phyloP scores from a whole-genome alignment of 352 stramenopile genomes.

The Phytophthora ramorum region DNA sequence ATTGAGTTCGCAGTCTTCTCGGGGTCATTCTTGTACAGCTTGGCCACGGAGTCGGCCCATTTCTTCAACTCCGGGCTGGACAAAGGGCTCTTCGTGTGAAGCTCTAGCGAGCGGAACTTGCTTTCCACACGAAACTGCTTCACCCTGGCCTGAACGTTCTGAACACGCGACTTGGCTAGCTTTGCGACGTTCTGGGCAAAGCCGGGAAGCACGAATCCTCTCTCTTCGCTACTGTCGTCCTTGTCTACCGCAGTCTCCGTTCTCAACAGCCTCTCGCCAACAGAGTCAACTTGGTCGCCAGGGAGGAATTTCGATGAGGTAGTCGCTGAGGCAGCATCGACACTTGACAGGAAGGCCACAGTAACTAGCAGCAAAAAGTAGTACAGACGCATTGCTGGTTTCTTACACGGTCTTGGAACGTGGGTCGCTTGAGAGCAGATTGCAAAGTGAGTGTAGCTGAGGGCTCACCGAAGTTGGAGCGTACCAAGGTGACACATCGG shows the following conservation, averaged over 20 bases:
- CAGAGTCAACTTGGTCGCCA: neutral
- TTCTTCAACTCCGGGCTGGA: neutral
- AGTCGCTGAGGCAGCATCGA: neutral
- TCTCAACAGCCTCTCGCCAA: neutral
- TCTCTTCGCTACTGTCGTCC: neutral
- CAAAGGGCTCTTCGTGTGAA: neutral
- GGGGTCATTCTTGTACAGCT: neutral
- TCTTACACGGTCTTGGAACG: neutral
- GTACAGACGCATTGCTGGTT: neutral
- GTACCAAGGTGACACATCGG: too few relatives aligned
- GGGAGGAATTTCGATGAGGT: neutral
- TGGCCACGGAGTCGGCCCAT: neutral
- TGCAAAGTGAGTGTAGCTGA: neutral
- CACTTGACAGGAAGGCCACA: neutral
- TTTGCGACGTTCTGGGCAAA: neutral
- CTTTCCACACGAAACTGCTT: neutral
- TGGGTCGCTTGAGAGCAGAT: neutral
- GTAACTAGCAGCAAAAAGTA: neutral
- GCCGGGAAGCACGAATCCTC: neutral
- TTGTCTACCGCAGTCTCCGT: neutral
- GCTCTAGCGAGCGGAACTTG: neutral
- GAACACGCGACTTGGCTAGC: neutral
- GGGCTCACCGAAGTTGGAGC: too few relatives aligned
- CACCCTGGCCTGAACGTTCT: neutral
- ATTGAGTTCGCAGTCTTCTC: neutral